A percentile compares a stretch with the other conserved stretches of the same genome.
Conservation (phyloP, 2,329 filamentous ascomycete genomes). For the Proliferodiscus dingleyae region DNA sequence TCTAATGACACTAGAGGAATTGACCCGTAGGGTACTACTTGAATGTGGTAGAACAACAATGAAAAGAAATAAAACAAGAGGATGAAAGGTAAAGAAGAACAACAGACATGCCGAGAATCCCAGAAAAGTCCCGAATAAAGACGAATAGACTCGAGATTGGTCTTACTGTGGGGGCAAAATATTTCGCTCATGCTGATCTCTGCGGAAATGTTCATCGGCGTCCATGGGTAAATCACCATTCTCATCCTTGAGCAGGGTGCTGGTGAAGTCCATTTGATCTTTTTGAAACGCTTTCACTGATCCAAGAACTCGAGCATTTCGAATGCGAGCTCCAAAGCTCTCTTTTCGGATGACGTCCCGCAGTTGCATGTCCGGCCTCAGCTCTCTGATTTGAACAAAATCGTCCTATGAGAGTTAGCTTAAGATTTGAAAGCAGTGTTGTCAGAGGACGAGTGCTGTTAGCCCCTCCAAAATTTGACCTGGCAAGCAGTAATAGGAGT, state of each 20-base stretch:
- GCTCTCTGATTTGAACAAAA: slow-evolving; percentile 75
- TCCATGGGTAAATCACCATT: slow-evolving; percentile 9
- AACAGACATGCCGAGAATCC: too few species aligned
- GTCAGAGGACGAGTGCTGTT: too few species aligned
- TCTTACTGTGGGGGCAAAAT: neutral
- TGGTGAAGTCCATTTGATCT: slow-evolving; percentile 25
- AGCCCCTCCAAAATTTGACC: too few species aligned
- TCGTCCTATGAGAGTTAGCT: slow-evolving; percentile 52
- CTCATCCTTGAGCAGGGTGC: slow-evolving; percentile 34
- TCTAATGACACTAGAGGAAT: neutral
- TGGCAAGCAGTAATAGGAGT: neutral
- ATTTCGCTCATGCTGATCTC: neutral
- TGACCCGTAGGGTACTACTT: too few species aligned
- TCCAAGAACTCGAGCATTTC: slow-evolving; percentile 73
- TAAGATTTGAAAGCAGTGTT: neutral
- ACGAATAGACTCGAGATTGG: neutral
- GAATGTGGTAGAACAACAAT: too few species aligned
- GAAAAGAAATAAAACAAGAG: too few species aligned
- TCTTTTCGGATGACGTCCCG: slow-evolving; percentile 71
- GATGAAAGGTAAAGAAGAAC: too few species aligned
- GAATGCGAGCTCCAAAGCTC: slow-evolving; percentile 74
- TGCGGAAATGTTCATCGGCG: neutral
- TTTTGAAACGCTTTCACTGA: slow-evolving; percentile 34
- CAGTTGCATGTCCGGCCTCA: slow-evolving; percentile 63
- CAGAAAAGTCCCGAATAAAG: too few species aligned